These are phyloP conservation scores for Perilla frutescens DNA, from an alignment of 257 asterid genomes.

Conservation along the genomic window DNA sequence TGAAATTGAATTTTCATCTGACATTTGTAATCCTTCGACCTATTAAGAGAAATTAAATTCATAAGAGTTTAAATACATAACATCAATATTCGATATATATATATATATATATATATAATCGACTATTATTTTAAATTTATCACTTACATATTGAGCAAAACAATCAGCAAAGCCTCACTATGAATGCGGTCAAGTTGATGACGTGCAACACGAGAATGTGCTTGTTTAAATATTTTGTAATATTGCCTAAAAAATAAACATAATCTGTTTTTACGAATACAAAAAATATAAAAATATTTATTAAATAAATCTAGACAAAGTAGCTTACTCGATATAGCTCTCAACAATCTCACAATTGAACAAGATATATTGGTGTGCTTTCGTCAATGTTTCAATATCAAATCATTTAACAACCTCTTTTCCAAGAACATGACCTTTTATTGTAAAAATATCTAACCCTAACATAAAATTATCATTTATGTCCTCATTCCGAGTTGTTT, in stretches of 20 bases:
- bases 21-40: neutral
- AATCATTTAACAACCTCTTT: neutral
- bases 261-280: too few relatives aligned
- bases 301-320: neutral
- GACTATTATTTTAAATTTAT: neutral
- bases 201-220: neutral
- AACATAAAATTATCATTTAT: too few relatives aligned
- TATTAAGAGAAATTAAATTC: too few relatives aligned
- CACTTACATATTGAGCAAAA: constrained; percentile 14
- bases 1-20: neutral
- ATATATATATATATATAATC: too few relatives aligned
- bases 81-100: too few relatives aligned
- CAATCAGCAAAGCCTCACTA: constrained; percentile 15
- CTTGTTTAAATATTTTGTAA: neutral
- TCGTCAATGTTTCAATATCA: neutral
- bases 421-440: neutral
- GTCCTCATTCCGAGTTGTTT: neutral
- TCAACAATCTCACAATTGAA: neutral
- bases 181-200: constrained; percentile 5
- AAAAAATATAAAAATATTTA: neutral
- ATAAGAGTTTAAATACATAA: too few relatives aligned
- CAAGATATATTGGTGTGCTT: constrained; percentile 3
- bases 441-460: neutral
- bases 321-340: constrained; percentile 9
- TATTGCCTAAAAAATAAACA: neutral